These are phyloP conservation scores for Avena insularis DNA, from an alignment of 176 grass and related monocot genomes.

Conservation along the genomic window DNA sequence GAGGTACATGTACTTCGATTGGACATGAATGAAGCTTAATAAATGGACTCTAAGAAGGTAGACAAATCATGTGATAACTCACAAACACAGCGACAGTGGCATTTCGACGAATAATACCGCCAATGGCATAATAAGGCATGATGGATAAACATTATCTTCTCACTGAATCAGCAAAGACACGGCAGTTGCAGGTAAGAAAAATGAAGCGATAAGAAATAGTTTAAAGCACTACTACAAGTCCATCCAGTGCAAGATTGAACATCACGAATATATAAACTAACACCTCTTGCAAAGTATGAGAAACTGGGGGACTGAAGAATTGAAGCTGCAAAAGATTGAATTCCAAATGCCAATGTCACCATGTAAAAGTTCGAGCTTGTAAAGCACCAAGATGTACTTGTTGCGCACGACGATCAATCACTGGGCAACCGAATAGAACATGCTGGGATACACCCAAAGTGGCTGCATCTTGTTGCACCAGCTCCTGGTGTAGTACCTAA, in stretches of 20 bases:
- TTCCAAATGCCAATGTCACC: too few species aligned
- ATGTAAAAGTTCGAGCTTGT: too few species aligned
- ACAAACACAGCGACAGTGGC: too few species aligned
- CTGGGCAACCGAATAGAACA: slow-evolving; percentile 42
- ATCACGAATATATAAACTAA: not conserved
- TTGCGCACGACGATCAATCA: not conserved
- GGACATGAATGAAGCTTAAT: too few species aligned
- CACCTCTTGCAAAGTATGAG: not conserved
- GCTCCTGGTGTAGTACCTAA: not conserved
- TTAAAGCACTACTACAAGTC: not conserved
- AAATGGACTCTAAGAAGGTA: too few species aligned
- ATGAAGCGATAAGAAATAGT: not conserved
- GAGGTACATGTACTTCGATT: too few species aligned
- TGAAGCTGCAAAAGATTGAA: too few species aligned
- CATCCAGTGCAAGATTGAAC: not conserved
- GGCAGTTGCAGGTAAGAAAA: not conserved
- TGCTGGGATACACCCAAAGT: slow-evolving; percentile 41
- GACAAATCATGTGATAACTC: too few species aligned
- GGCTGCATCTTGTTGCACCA: not conserved
- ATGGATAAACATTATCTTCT: not conserved
- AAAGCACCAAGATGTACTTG: not conserved
- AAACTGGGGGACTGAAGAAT: too few species aligned
- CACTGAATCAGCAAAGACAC: not conserved
- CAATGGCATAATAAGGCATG: too few species aligned
- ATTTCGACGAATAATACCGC: too few species aligned